Conservation (phyloP, 371 early-diverging fungal species). For the Encephalitozoon intestinalis region DNA sequence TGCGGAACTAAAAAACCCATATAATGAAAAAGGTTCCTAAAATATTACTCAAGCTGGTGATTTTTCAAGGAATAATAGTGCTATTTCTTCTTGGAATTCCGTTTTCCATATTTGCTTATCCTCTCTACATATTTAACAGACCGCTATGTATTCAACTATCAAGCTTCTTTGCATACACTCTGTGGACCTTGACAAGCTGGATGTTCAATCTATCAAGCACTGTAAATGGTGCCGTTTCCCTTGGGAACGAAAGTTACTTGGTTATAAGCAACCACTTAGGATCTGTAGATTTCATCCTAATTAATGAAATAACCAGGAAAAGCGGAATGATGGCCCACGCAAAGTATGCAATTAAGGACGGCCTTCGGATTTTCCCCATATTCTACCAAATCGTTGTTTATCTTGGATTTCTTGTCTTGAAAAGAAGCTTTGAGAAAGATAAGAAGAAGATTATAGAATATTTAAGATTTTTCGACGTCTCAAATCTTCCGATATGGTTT, state of each 20-base stretch:
- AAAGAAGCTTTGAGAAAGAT: slow-evolving; percentile 54
- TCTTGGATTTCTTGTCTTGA: slow-evolving; percentile 46
- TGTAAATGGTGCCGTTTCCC: neutral
- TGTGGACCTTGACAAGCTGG: neutral
- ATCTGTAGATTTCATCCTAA: slow-evolving; percentile 55
- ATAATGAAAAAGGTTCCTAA: neutral
- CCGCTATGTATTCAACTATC: slow-evolving; percentile 2
- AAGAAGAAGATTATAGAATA: slow-evolving; percentile 45
- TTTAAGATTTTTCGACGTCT: neutral
- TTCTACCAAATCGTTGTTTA: slow-evolving; percentile 51
- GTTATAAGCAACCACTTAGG: slow-evolving; percentile 59
- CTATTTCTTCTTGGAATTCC: neutral
- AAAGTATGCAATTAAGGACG: slow-evolving; percentile 54
- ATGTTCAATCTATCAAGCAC: slow-evolving; percentile 11
- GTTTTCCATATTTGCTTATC: slow-evolving; percentile 6
- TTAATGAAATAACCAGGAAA: slow-evolving; percentile 27
- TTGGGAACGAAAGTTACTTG: slow-evolving; percentile 27
- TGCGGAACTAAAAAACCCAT: neutral
- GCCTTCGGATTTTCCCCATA: slow-evolving; percentile 44
- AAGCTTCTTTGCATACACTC: slow-evolving; percentile 4
- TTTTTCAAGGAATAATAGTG: neutral
- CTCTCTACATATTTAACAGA: neutral
- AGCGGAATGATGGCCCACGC: slow-evolving; percentile 20
- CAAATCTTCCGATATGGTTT: slow-evolving; percentile 35
- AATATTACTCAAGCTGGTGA: neutral